Percentiles rank a stretch among this genome's conserved stretches.
phyloP scores from a whole-genome alignment of 1,139 yeast species.

The Suhomyces kunorum region DNA sequence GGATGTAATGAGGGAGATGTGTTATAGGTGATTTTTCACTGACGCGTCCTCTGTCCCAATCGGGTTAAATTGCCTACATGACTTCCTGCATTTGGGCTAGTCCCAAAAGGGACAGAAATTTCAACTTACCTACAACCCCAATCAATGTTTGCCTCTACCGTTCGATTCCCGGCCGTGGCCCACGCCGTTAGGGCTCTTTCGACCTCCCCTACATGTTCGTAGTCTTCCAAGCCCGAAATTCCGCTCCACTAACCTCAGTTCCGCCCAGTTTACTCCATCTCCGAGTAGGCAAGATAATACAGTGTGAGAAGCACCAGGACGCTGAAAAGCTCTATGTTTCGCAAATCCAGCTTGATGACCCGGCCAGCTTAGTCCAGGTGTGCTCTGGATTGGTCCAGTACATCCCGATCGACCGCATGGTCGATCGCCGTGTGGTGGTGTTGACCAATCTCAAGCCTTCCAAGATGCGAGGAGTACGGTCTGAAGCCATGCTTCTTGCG shows the following conservation, averaged over 20 bases:
- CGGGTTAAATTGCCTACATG: slow-evolving; percentile 21
- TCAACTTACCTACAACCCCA: background rate
- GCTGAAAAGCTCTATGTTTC: slow-evolving; percentile 60
- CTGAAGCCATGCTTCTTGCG: slow-evolving; percentile 63
- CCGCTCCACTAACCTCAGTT: slow-evolving; percentile 14
- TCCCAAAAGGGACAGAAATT: background rate
- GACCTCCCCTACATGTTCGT: background rate
- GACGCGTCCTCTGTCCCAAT: slow-evolving; percentile 24
- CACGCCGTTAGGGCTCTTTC: background rate
- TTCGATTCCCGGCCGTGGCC: background rate
- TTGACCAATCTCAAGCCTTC: slow-evolving; percentile 91
- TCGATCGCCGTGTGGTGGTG: slow-evolving; percentile 75
- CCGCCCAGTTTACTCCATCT: slow-evolving; percentile 31
- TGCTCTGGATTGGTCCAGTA: slow-evolving; percentile 66
- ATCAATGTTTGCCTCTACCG: background rate
- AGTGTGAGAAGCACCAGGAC: slow-evolving; percentile 47
- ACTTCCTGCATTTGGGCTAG: background rate
- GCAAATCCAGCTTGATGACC: slow-evolving; percentile 31
- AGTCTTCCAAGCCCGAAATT: background rate
- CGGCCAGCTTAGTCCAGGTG: slow-evolving; percentile 37
- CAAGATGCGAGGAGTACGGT: slow-evolving; percentile 81
- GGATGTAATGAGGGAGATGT: slow-evolving; percentile 4
- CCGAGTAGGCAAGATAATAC: slow-evolving; percentile 47
- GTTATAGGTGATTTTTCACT: slow-evolving; percentile 4
- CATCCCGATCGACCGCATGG: slow-evolving; percentile 80